A percentile compares a stretch with the other conserved stretches of the same genome.
Conservation (phyloP, 257 asterid genomes). For the Lantana camara region DNA sequence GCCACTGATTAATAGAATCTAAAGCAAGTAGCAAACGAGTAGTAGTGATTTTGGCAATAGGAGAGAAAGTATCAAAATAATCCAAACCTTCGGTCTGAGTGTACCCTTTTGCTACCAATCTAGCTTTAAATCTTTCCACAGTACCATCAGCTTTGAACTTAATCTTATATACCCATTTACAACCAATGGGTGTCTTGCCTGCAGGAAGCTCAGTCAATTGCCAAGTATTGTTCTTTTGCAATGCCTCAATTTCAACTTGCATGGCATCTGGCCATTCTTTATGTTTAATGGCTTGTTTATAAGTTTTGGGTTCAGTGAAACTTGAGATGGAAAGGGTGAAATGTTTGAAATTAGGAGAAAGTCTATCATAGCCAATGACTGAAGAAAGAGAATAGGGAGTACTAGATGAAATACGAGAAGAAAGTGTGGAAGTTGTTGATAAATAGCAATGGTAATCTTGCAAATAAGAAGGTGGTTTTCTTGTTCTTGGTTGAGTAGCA, state of each 20-base stretch:
- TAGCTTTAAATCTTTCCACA: background rate
- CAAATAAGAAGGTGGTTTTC: too few species aligned
- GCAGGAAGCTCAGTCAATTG: background rate
- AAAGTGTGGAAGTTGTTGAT: too few species aligned
- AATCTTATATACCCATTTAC: background rate
- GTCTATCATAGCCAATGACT: background rate
- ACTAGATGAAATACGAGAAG: too few species aligned
- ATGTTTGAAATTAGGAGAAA: background rate
- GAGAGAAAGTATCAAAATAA: background rate
- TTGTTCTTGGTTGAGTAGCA: too few species aligned
- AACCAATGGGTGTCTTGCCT: background rate
- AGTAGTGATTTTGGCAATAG: background rate
- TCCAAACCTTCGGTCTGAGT: background rate
- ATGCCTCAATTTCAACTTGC: background rate
- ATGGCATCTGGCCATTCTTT: background rate
- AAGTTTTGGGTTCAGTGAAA: background rate
- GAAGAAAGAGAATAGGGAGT: background rate
- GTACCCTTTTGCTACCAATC: background rate
- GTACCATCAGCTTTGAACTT: background rate
- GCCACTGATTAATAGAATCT: background rate
- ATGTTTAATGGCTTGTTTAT: background rate
- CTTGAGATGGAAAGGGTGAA: background rate
- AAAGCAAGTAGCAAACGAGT: background rate
- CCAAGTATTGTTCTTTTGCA: background rate
- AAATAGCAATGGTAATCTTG: too few species aligned